phyloP scores from a whole-genome alignment of 2,329 filamentous ascomycete genomes.

The Trichoderma sp. region DNA sequence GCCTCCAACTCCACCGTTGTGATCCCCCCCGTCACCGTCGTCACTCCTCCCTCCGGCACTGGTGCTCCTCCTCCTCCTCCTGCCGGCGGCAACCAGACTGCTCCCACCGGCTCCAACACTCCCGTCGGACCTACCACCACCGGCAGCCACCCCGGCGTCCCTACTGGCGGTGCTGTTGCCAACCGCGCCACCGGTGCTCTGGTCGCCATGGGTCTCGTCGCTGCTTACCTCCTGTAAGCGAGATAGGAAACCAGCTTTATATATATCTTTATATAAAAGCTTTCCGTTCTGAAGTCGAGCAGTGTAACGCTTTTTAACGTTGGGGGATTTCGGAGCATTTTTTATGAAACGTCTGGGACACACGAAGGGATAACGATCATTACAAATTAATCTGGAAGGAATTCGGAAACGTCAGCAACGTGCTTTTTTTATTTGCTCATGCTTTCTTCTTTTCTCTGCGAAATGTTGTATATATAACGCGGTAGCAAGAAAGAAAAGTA shows the following conservation, averaged over 20 bases:
- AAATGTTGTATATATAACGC: conserved; percentile 19
- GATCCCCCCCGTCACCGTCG: background rate
- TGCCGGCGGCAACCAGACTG: conserved; percentile 16
- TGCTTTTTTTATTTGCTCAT: background rate
- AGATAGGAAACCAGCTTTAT: background rate
- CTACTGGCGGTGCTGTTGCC: conserved; percentile 37
- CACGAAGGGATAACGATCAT: conserved; percentile 4
- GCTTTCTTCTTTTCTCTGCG: conserved; percentile 3
- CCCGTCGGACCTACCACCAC: conserved; percentile 23
- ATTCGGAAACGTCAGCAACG: background rate
- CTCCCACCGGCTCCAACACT: conserved; percentile 20
- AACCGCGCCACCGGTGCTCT: conserved; percentile 43
- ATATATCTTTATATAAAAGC: background rate
- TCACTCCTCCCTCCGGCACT: conserved; percentile 8
- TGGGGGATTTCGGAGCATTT: conserved; percentile 5
- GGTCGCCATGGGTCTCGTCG: conserved; percentile 46
- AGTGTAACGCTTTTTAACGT: conserved; percentile 21
- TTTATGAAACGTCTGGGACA: conserved; percentile 22
- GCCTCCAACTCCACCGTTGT: background rate
- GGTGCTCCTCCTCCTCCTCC: conserved; percentile 17
- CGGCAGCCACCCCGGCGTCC: conserved; percentile 30
- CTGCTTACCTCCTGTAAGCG: conserved; percentile 48
- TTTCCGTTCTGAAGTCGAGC: conserved; percentile 7
- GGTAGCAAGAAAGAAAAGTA: conserved; percentile 6
- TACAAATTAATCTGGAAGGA: conserved; percentile 11